Evolutionary conservation across 441 rosid genomes (phyloP).

Genomic region (Heliophila coronopifolia): DNA sequence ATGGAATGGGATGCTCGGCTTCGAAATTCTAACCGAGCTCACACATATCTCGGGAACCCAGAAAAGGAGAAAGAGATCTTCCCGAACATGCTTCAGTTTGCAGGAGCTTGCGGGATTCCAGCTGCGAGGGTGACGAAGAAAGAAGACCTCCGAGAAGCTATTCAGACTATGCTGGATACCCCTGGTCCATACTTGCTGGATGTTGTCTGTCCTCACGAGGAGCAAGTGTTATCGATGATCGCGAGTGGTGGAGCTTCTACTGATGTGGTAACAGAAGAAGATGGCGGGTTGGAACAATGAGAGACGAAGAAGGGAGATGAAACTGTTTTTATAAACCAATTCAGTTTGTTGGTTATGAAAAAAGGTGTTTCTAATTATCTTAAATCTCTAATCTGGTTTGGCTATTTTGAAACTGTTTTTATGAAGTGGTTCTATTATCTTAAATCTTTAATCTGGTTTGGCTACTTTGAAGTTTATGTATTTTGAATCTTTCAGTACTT

Average conservation of each 20-base stretch:
- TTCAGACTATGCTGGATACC: constrained; percentile 78
- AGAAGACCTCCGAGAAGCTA: constrained; percentile 58
- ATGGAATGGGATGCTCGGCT: constrained; percentile 94
- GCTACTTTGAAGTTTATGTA: too few relatives aligned
- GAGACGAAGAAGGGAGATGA: too few relatives aligned
- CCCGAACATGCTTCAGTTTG: constrained; percentile 76
- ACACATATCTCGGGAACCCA: constrained; percentile 78
- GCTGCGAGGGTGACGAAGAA: constrained; percentile 71
- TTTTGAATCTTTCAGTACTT: too few relatives aligned
- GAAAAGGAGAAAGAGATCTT: constrained; percentile 60
- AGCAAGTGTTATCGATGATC: constrained; percentile 94
- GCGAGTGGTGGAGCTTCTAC: constrained; percentile 86
- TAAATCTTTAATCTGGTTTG: too few relatives aligned
- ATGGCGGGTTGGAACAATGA: constrained; percentile 60
- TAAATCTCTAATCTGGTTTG: too few relatives aligned
- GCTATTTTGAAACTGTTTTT: too few relatives aligned
- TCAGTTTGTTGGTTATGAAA: too few relatives aligned
- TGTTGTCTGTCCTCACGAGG: constrained; percentile 89
- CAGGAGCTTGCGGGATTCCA: constrained; percentile 81
- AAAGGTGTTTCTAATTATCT: too few relatives aligned
- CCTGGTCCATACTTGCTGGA: constrained; percentile 87
- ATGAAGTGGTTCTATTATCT: too few relatives aligned
- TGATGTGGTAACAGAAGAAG: constrained; percentile 77
- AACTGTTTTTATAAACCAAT: too few relatives aligned
- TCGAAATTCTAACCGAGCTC: constrained; percentile 88